Base-by-base conservation (phyloP, 2,329 filamentous ascomycete genomes). In the Phialophora expanda region DNA sequence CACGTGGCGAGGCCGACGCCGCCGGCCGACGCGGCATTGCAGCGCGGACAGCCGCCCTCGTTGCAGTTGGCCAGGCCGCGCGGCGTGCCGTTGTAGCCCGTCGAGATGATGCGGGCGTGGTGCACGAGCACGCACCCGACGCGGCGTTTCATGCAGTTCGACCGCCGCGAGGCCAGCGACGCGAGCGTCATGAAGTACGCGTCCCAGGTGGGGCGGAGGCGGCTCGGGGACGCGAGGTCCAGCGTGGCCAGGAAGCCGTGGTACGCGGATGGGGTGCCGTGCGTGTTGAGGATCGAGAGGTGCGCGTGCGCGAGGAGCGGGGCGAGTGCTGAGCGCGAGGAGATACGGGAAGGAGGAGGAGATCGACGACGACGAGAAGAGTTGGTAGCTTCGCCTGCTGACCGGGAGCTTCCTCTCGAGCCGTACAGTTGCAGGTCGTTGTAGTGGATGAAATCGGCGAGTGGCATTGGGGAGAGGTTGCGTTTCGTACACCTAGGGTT, bases 181-280 rank as follows among this genome's bases (percentile, higher is more conserved):
- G 95, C 93, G n/a, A 99, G 84, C 48, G 91, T 88, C 95, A 99
- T 99, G 76, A 99, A 99, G 81, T 99, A 99, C 74, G 91, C 89
- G 78, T 99, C 95, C 95, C 95, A 99, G 56, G 87, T 89, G 0
- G 95, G 95, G 1, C 95, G 88, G 41, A 99, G 84, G 1, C 95
- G 89, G 72, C 90, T 86, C 38, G 89, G 85, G 74, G 95, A 89
- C 1, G 90, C 85, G 28, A 99, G 86, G 76, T 96, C 87, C 7
- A 97, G 85, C 55, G 87, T 85, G 56, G 86, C 84, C 1, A 99
- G 86, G 8, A 90, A 89, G 3, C 85, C 82, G 76, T 92, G 88
- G 5, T 98, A 84, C 71, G 90, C 85, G 9, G 87, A 81, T 1
- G 96, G 79, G 28, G 89, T 89, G 17, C 86, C 83, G 0, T 91